These are phyloP conservation scores for Clausena lansium DNA, from an alignment of 345 rosid genomes.

Conservation along the genomic window DNA sequence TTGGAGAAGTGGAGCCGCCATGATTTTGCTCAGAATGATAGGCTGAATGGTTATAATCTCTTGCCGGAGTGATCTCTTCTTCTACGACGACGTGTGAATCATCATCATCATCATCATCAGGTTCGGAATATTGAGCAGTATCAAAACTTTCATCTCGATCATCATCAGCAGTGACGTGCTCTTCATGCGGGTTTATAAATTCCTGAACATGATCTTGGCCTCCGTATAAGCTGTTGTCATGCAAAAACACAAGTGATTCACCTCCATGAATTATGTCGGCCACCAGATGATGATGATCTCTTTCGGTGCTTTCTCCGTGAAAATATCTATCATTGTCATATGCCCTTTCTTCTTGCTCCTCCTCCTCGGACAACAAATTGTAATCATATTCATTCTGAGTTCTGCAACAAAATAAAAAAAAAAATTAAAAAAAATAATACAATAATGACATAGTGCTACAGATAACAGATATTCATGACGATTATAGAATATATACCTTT, in stretches of 20 bases:
- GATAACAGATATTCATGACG: neutral
- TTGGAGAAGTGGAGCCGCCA: conserved; percentile 39
- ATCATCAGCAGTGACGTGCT: conserved; percentile 15
- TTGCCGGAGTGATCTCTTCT: conserved; percentile 14
- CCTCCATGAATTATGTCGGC: conserved; percentile 68
- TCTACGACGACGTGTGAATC: conserved; percentile 21
- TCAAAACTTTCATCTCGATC: conserved; percentile 37
- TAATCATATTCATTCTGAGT: conserved; percentile 57
- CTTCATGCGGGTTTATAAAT: conserved; percentile 18
- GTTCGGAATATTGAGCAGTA: conserved; percentile 37
- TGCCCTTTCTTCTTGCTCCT: conserved; percentile 55
- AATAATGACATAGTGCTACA: neutral
- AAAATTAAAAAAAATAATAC: neutral
- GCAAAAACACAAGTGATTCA: conserved; percentile 49
- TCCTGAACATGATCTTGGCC: conserved; percentile 14
- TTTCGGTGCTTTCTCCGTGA: conserved; percentile 33
- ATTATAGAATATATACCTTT: conserved; percentile 36
- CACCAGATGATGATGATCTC: conserved; percentile 41
- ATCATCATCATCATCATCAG: conserved; percentile 13
- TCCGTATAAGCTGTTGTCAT: conserved; percentile 1
- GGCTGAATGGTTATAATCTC: conserved; percentile 21
- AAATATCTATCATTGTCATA: conserved; percentile 32
- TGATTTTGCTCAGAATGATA: conserved; percentile 22
- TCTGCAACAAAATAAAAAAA: conserved; percentile 41
- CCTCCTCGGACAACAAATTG: conserved; percentile 54